phyloP scores from a whole-genome alignment of 306 rosid species.

The Adenanthera pavonina region DNA sequence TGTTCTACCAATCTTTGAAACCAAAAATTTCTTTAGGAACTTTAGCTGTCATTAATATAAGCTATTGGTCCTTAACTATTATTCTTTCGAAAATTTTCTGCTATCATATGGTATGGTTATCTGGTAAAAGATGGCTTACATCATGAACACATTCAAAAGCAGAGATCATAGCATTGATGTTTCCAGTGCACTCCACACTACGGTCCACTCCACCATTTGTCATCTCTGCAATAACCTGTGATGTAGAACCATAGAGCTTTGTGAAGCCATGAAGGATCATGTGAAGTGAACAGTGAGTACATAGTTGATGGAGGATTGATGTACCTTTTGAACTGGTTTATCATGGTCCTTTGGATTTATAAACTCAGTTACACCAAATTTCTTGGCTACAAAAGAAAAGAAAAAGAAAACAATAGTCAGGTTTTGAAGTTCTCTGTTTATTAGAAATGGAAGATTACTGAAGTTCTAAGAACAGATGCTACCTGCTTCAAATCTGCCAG shows the following conservation, averaged over 20 bases:
- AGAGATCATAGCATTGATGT: slow-evolving; percentile 53
- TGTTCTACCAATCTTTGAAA: neutral
- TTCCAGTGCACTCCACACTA: slow-evolving; percentile 60
- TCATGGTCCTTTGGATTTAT: slow-evolving; percentile 58
- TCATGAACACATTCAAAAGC: slow-evolving; percentile 68
- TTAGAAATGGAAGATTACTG: neutral
- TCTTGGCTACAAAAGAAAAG: slow-evolving; percentile 45
- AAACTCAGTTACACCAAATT: slow-evolving; percentile 59
- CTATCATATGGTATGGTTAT: neutral
- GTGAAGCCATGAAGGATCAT: neutral
- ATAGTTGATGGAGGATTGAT: neutral
- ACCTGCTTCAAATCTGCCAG: slow-evolving; percentile 45
- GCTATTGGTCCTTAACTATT: neutral
- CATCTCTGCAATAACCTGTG: slow-evolving; percentile 53
- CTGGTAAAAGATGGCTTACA: slow-evolving; percentile 35
- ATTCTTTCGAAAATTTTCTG: neutral
- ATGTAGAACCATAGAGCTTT: neutral
- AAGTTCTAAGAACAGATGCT: neutral
- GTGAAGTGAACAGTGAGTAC: neutral
- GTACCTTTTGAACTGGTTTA: slow-evolving; percentile 57
- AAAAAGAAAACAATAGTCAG: neutral
- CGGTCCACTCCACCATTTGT: slow-evolving; percentile 69
- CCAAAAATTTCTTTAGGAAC: neutral
- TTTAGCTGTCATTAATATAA: neutral
- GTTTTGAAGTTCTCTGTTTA: neutral